These are phyloP conservation scores for Lactarius hengduanensis DNA, from an alignment of 768 basidiomycete genomes.

Conservation along the genomic window DNA sequence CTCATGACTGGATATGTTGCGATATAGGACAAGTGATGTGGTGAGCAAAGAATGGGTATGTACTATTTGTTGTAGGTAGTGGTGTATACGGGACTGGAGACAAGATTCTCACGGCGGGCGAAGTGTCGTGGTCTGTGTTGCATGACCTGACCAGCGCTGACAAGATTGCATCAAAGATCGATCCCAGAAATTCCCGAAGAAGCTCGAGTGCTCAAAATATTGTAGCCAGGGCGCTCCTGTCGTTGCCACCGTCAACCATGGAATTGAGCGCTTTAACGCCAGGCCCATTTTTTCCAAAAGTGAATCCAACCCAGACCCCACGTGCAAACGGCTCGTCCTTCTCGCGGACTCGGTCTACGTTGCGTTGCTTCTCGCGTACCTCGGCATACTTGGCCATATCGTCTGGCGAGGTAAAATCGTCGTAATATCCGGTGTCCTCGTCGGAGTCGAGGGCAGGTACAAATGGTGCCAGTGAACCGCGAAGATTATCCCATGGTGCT, in stretches of 20 bases:
- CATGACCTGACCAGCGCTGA: neutral
- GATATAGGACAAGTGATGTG: neutral
- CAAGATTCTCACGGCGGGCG: neutral
- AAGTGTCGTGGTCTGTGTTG: neutral
- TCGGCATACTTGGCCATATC: constrained; percentile 99
- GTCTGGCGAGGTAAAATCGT: constrained; percentile 81
- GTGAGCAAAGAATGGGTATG: neutral
- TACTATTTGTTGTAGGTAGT: neutral
- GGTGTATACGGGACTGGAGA: neutral
- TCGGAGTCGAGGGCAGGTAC: constrained; percentile 94
- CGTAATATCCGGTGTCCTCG: constrained; percentile 93
- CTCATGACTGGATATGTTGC: neutral
- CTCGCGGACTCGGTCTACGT: constrained; percentile 90
- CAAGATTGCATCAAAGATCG: constrained; percentile 9
- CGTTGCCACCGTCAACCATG: constrained; percentile 31
- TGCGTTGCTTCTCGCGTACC: constrained; percentile 93
- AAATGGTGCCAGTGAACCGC: constrained; percentile 79
- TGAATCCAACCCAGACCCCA: constrained; percentile 91
- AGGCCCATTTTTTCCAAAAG: constrained; percentile 85
- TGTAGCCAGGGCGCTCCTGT: constrained; percentile 37
- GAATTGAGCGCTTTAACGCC: constrained; percentile 44
- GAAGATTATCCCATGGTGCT: constrained; percentile 76
- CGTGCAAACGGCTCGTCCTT: constrained; percentile 70
- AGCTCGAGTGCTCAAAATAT: constrained; percentile 34
- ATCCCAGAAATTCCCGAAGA: neutral